Evolutionary conservation across 495 filamentous ascomycete species (phyloP), one percentile per base, ranked within the genome.

Genomic region (Podospora appendiculata): DNA sequence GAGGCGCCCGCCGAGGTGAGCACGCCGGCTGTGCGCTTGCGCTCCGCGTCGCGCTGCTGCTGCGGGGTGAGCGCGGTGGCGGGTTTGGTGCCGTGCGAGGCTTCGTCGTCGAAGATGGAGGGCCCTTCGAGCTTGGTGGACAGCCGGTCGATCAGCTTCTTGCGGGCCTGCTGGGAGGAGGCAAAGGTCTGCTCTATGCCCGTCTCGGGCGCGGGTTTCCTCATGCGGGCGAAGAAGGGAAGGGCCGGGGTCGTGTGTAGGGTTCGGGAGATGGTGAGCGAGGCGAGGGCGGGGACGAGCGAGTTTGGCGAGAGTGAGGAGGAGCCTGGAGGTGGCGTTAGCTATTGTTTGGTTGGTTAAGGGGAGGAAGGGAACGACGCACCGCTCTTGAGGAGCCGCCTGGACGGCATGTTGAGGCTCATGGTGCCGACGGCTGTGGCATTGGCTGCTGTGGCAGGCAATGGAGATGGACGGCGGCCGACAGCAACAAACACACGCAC

Each of bases 101-200:
- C 53, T 33, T 77, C 75, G 51, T 77, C 71, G 34, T 80, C 74
- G 70, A 89, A 85, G 65, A 89, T 86, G 60, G 81, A 83, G 44
- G 72, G 43, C 11, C 63, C 66, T 44, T 64, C 57, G 35, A 67
- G 57, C n/a, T 61, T 61, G 38, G 54, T 48, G 11, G 46, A 25
- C 47, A 70, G 49, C 61, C 62, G 51, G 41, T 64, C 41, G 47
- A 53, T 13, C 7, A 74, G 58, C 41, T 66, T 62, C 51, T 61
- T 41, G 49, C 54, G 58, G 4, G 41, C 32, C 52, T 67, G 58
- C 11, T 70, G 63, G 42, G 64, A 47, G 40, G 34, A 41, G 41
- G 51, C 55, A 12, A 51, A 50, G 4, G 35, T 56, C 11, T 47
- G 10, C 19, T 55, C 41, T 11, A 53, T 38, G 1, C 14, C 14